A percentile compares a stretch with the other conserved stretches of the same genome.
phyloP scores from a whole-genome alignment of 1,284 basidiomycete genomes.

The Puccinia novopanici region DNA sequence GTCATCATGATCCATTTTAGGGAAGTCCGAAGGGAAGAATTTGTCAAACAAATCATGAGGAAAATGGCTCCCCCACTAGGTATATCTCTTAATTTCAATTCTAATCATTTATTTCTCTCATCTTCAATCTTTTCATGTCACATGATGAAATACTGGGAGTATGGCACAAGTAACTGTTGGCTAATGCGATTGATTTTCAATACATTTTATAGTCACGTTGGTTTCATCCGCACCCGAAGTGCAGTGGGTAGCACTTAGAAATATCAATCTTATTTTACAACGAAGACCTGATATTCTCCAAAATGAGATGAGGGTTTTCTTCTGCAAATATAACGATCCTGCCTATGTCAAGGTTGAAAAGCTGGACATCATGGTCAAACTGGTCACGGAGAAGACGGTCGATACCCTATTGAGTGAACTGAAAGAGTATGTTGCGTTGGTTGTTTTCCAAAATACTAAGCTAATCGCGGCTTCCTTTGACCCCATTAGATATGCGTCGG shows the following conservation, averaged over 20 bases:
- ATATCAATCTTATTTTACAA: constrained; percentile 95
- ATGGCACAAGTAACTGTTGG: constrained; percentile 16
- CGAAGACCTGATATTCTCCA: constrained; percentile 85
- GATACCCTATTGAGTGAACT: constrained; percentile 90
- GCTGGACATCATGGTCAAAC: constrained; percentile 97
- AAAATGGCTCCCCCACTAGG: constrained; percentile 96
- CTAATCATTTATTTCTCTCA: not conserved
- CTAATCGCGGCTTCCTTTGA: constrained; percentile 22
- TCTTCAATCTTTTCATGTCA: constrained; percentile 3
- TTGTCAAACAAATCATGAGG: constrained; percentile 80
- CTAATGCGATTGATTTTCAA: not conserved
- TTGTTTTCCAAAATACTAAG: constrained; percentile 7
- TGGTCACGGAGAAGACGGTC: constrained; percentile 87
- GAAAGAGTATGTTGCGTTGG: constrained; percentile 71
- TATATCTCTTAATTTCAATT: constrained; percentile 53
- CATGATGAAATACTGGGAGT: no score
- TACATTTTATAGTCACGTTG: constrained; percentile 71
- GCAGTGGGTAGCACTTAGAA: constrained; percentile 94
- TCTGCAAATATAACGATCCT: constrained; percentile 99
- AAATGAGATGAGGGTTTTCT: constrained; percentile 98
- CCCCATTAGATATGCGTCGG: constrained; percentile 79
- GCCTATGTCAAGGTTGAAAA: constrained; percentile 99
- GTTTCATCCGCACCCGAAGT: constrained; percentile 96
- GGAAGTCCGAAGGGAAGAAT: constrained; percentile 76
- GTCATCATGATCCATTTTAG: constrained; percentile 97